A percentile compares a stretch with the other conserved stretches of the same genome.
Conservation (phyloP, 75 land plant species). For the Azolla pinnata region DNA sequence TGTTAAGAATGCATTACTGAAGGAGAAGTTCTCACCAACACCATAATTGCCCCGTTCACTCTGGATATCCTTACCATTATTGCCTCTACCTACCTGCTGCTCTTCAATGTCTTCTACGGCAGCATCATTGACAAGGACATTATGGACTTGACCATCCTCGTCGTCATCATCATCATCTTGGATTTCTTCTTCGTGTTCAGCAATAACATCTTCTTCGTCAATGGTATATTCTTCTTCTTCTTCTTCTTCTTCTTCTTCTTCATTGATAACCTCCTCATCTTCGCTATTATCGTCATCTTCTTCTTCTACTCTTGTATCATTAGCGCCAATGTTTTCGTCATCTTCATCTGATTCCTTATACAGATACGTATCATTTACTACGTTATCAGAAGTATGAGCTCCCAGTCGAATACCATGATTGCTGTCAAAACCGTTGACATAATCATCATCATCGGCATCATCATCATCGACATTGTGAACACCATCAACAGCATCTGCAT, state of each 20-base stretch:
- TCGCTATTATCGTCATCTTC: neutral
- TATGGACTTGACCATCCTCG: neutral
- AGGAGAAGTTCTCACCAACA: neutral
- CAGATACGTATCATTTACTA: too few species aligned
- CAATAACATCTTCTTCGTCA: neutral
- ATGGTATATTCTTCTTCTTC: neutral
- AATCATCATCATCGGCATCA: neutral
- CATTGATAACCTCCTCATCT: neutral
- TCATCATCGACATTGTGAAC: neutral
- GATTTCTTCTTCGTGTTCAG: neutral
- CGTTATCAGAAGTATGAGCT: too few species aligned
- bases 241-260: neutral
- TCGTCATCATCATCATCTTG: neutral
- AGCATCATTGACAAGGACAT: neutral
- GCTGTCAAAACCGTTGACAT: neutral
- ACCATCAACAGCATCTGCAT: neutral
- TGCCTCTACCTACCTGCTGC: conserved; percentile 1
- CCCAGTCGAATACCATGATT: too few species aligned
- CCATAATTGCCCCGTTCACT: neutral
- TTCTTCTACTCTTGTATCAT: neutral
- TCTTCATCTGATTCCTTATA: neutral
- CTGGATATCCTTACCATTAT: neutral
- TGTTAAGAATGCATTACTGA: neutral
- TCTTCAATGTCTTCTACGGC: neutral
- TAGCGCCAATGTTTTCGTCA: neutral